These are phyloP conservation scores for Colletotrichum tofieldiae DNA, from an alignment of 2,329 filamentous ascomycete species.

Conservation along the genomic window DNA sequence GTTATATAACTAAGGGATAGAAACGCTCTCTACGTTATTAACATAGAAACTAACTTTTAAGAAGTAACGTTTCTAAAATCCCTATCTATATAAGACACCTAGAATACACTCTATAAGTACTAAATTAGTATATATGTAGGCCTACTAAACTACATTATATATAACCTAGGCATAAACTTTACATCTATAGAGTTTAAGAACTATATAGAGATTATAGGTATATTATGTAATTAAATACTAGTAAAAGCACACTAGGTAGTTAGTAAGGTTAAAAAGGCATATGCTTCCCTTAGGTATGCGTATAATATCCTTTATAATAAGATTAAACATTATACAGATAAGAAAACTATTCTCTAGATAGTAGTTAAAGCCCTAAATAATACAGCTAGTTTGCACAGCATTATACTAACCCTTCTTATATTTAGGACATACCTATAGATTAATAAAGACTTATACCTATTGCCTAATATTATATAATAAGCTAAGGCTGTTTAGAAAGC, in stretches of 20 bases:
- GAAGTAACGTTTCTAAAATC: background rate
- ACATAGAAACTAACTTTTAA: background rate
- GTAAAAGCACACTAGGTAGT: no score
- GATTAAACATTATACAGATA: no score
- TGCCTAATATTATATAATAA: no score
- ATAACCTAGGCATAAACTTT: background rate
- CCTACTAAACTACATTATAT: background rate
- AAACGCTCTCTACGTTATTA: background rate
- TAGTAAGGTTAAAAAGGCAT: no score
- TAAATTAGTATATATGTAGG: background rate
- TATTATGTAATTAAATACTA: no score
- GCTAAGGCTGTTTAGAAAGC: no score
- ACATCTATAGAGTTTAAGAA: background rate
- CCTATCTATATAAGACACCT: background rate
- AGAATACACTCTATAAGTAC: background rate
- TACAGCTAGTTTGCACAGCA: background rate
- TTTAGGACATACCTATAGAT: background rate
- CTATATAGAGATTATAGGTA: background rate
- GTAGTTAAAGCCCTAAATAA: background rate
- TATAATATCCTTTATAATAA: no score
- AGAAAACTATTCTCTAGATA: background rate
- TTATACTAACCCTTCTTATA: background rate
- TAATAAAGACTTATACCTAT: background rate
- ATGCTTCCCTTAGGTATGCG: no score
- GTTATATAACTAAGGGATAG: background rate